Evolutionary conservation across 192 early-diverging fungal genomes (phyloP).

Genomic region (Phlyctochytrium planicorne): DNA sequence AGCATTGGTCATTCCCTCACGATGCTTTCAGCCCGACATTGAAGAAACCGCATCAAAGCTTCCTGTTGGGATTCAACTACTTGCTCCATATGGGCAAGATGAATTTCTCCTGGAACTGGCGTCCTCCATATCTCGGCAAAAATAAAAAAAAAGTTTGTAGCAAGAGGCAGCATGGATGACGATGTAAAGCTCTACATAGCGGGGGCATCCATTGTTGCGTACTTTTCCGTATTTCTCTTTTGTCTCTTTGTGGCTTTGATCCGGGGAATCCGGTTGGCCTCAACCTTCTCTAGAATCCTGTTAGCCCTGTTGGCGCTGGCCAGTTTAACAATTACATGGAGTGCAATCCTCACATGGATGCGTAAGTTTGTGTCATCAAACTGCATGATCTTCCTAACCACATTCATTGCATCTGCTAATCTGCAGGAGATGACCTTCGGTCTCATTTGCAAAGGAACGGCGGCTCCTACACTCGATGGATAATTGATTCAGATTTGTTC

Average conservation of each 20-base stretch:
- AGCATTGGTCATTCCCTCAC: conserved; percentile 32
- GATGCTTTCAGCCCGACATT: background rate
- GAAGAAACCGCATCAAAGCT: conserved; percentile 38
- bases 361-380: too few relatives aligned
- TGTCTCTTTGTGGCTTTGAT: conserved; percentile 10
- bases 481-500: conserved; percentile 28
- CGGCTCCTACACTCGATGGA: background rate
- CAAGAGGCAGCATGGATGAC: too few relatives aligned
- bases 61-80: conserved; percentile 83
- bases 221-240: conserved; percentile 14
- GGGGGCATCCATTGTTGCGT: conserved; percentile 14
- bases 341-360: conserved; percentile 16
- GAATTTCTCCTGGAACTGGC: conserved; percentile 52
- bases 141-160: background rate
- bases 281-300: conserved; percentile 9
- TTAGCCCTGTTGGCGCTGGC: conserved; percentile 13
- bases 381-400: background rate
- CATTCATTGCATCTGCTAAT: background rate
- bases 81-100: conserved; percentile 85
- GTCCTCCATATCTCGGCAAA: background rate
- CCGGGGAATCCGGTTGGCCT: conserved; percentile 10
- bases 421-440: conserved; percentile 14
- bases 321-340: conserved; percentile 25
- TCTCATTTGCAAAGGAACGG: background rate
- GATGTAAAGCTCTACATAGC: too few relatives aligned